phyloP scores from a whole-genome alignment of 1,139 yeast genomes.

The Meyerozyma guilliermondii region DNA sequence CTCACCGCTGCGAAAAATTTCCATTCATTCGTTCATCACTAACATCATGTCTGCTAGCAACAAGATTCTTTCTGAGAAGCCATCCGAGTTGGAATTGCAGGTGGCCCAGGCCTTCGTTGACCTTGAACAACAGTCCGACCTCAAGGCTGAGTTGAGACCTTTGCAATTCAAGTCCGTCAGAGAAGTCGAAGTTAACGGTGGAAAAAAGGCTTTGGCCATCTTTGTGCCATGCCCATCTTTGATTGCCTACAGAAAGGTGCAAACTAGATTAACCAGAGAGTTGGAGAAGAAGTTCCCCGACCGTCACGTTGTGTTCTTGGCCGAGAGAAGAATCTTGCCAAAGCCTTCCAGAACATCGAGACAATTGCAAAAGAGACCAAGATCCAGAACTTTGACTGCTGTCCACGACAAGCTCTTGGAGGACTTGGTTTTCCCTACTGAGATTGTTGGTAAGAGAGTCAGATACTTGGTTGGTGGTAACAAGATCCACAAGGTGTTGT shows the following conservation, averaged over 20 bases:
- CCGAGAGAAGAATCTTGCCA: slow-evolving; percentile 99
- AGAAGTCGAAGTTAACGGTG: slow-evolving; percentile 97
- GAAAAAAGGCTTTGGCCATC: slow-evolving; percentile 97
- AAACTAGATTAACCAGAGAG: slow-evolving; percentile 97
- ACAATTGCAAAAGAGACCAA: slow-evolving; percentile 98
- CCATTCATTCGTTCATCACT: slow-evolving; percentile 1
- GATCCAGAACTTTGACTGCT: slow-evolving; percentile 98
- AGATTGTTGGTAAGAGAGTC: slow-evolving; percentile 98
- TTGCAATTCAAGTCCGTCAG: slow-evolving; percentile 98
- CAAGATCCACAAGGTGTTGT: slow-evolving; percentile 97
- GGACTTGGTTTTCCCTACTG: slow-evolving; percentile 99
- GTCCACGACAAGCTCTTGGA: slow-evolving; percentile 98
- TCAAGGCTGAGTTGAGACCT: slow-evolving; percentile 97
- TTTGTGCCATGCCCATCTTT: slow-evolving; percentile 97
- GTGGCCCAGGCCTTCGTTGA: slow-evolving; percentile 99
- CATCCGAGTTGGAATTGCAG: slow-evolving; percentile 98
- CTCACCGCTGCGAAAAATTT: slow-evolving; percentile 6
- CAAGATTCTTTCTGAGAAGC: slow-evolving; percentile 88
- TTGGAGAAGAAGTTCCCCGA: slow-evolving; percentile 99
- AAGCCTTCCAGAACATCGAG: slow-evolving; percentile 91
- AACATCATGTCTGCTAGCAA: slow-evolving; percentile 88
- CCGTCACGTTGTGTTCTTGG: slow-evolving; percentile 98
- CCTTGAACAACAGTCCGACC: slow-evolving; percentile 92
- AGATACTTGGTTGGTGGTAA: slow-evolving; percentile 99
- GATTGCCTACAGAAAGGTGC: slow-evolving; percentile 93